These are phyloP conservation scores for Penicillium subrubescens DNA, from an alignment of 495 filamentous ascomycete species.

Conservation along the genomic window DNA sequence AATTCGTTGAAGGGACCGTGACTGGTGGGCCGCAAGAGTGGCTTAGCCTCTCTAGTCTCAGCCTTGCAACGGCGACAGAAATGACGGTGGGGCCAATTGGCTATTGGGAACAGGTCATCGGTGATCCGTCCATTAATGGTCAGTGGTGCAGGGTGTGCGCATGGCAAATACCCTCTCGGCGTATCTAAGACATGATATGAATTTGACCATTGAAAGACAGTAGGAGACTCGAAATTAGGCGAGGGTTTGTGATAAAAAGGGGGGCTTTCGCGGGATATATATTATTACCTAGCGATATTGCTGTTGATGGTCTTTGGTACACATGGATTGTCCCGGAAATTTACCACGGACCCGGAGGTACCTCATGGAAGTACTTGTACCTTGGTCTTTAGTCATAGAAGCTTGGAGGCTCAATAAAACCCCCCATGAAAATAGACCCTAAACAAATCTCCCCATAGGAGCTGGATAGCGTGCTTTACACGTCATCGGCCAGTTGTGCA, in stretches of 20 bases:
- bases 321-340: background rate
- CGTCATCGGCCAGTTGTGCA: background rate
- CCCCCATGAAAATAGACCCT: background rate
- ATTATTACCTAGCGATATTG: background rate
- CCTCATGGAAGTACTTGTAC: no score
- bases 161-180: background rate
- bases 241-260: no score
- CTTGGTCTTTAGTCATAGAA: background rate
- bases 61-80: conserved; percentile 8
- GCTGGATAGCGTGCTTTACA: background rate
- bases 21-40: background rate
- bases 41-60: conserved; percentile 9
- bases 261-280: no score
- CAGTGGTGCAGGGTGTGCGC: background rate
- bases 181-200: background rate
- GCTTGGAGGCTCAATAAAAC: background rate
- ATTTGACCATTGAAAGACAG: background rate
- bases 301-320: no score
- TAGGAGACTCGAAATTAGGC: no score
- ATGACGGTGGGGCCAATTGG: conserved; percentile 10
- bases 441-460: background rate
- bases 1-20: background rate
- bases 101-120: background rate
- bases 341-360: background rate
- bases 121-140: background rate